Base-by-base conservation (phyloP, 495 filamentous ascomycete species). In the Penicillium cosmopolitanum region DNA sequence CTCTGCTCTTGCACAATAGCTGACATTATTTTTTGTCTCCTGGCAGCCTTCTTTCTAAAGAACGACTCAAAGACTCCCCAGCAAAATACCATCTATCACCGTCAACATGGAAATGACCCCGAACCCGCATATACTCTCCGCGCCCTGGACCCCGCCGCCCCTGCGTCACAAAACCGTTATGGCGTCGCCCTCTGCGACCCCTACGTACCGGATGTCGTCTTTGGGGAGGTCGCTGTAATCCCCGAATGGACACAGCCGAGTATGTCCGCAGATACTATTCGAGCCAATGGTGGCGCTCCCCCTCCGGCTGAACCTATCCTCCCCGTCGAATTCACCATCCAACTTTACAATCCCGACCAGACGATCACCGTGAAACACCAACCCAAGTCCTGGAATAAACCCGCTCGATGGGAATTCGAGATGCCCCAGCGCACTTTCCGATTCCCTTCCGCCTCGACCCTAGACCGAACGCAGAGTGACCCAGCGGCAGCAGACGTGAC, bases 291-390 rank as follows among this genome's bases (percentile, higher is more conserved):
- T 50, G 89, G 88, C 2, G 76, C 84, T 0, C 76, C 88, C 4
- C 88, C 90, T 16, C 80, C 87, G 5, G 86, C 89, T 0, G 87
- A 93, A 64, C 88, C 94, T 11, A 80, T 92, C 21, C 77, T 93
- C 35, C 95, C 95, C 1, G 84, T 84, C 44, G 82, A 83, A 51
- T 96, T 98, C 71, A 81, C 82, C 16, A 82, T 98, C 53, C 89
- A 94, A 62, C 87, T 98, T 11, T 98, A 97, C 82, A 92, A 96
- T 68, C 95, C 95, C 0, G 93, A 97, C 76, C 93, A 96, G 72
- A 79, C 89, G 60, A 77, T 98, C 28, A 55, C 77, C 0, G 80
- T 98, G 44, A 85, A 80, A 69, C 84, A 90, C 69, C 84, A 89
- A 57, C 77, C 85, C 43, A 89, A 89, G 53, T 82, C 85, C 52